These are phyloP conservation scores for Flaveria floridana DNA, from an alignment of 140 eudicot genomes.

Conservation along the genomic window DNA sequence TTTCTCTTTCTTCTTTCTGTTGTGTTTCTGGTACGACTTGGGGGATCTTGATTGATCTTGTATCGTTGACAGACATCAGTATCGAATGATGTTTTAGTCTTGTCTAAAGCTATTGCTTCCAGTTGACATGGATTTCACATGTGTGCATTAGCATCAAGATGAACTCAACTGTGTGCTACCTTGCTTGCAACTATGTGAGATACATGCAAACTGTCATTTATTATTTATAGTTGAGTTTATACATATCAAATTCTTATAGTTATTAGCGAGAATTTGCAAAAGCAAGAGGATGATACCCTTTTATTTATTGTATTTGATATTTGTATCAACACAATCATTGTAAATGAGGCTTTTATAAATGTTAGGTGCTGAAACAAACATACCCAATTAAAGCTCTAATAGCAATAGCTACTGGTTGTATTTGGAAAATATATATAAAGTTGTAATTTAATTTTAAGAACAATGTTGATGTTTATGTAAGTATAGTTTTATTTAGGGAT, in stretches of 20 bases:
- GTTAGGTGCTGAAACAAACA: no score
- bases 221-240: neutral
- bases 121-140: neutral
- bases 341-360: no score
- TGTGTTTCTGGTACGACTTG: neutral
- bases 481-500: neutral
- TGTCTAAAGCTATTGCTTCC: no score
- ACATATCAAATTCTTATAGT: neutral
- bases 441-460: no score
- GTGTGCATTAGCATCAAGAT: neutral
- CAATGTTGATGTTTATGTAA: neutral
- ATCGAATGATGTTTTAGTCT: neutral
- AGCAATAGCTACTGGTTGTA: no score
- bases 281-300: neutral
- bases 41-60: neutral
- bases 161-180: slow-evolving; percentile 1
- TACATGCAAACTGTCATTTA: neutral
- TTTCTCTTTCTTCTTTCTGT: neutral
- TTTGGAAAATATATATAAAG: no score
- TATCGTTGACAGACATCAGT: neutral
- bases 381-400: no score
- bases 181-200: neutral
- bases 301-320: slow-evolving; percentile 3
- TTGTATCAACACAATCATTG: slow-evolving; percentile 13
- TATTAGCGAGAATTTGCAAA: neutral